A percentile compares a stretch with the other conserved stretches of the same genome.
These are phyloP conservation scores for Penicillium roqueforti DNA, from an alignment of 495 filamentous ascomycete species.

Conservation along the genomic window DNA sequence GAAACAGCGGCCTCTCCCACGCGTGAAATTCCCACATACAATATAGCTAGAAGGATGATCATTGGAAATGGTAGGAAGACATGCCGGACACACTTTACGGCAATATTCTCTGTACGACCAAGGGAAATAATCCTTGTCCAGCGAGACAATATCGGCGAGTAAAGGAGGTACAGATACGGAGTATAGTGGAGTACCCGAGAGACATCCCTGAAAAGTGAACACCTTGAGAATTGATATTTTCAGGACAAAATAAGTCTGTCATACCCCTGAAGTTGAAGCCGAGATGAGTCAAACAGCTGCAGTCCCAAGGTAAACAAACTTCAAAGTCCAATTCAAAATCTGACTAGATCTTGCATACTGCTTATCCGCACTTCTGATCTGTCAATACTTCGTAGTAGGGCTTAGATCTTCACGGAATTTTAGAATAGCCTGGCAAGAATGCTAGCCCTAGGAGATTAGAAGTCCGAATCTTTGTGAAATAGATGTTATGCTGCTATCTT, in stretches of 20 bases:
- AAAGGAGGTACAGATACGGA: too few species aligned
- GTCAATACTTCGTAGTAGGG: not conserved
- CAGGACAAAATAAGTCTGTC: not conserved
- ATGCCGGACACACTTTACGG: too few species aligned
- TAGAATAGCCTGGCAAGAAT: not conserved
- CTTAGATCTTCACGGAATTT: not conserved
- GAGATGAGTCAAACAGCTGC: not conserved
- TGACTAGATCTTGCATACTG: not conserved
- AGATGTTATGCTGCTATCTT: not conserved
- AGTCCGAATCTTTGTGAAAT: not conserved
- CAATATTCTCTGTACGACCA: too few species aligned
- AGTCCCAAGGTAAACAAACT: not conserved
- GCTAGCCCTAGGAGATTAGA: not conserved
- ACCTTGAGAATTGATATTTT: not conserved
- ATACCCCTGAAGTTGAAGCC: not conserved
- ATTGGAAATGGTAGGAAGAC: too few species aligned
- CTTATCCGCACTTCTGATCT: not conserved
- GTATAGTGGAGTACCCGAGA: not conserved
- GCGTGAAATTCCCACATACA: constrained; percentile 26
- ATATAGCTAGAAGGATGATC: too few species aligned
- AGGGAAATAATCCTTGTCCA: too few species aligned
- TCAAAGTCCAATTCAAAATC: not conserved
- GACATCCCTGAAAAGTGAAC: not conserved
- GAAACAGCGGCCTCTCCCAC: constrained; percentile 14
- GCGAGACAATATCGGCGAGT: too few species aligned